Percentiles rank a stretch among this genome's conserved stretches.
These are phyloP conservation scores for Zygosaccharomyces rouxii DNA, from an alignment of 805 yeast genomes.

Conservation along the genomic window DNA sequence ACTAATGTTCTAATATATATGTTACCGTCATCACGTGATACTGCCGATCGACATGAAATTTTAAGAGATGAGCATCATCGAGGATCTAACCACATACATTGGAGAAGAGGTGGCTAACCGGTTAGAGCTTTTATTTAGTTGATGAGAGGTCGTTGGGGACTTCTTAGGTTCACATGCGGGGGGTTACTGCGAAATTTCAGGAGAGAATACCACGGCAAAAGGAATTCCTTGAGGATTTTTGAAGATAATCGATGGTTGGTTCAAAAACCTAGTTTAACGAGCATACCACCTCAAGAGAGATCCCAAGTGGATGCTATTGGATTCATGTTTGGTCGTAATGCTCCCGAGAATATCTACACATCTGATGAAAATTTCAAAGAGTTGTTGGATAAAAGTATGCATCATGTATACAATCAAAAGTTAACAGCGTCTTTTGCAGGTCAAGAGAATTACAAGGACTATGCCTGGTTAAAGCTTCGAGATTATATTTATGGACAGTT, in stretches of 20 bases:
- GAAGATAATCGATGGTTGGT: slow-evolving; percentile 17
- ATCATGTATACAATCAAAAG: slow-evolving; percentile 18
- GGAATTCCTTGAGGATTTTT: slow-evolving; percentile 6
- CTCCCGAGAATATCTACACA: slow-evolving; percentile 11
- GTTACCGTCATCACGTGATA: not conserved
- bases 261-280: slow-evolving; percentile 14
- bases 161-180: not conserved
- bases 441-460: slow-evolving; percentile 7
- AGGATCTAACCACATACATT: not conserved
- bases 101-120: not conserved
- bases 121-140: not conserved
- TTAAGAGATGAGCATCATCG: not conserved
- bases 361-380: slow-evolving; percentile 10
- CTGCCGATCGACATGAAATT: not conserved
- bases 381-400: slow-evolving; percentile 14
- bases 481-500: slow-evolving; percentile 18
- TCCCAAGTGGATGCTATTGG: slow-evolving; percentile 2
- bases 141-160: not conserved
- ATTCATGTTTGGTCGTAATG: slow-evolving; percentile 8
- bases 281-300: slow-evolving; percentile 17
- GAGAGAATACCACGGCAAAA: not conserved
- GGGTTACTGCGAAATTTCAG: not conserved
- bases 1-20: not conserved
- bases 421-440: slow-evolving; percentile 9
- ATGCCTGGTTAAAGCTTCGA: slow-evolving; percentile 18